Evolutionary conservation across 805 yeast species (phyloP), one percentile per base, ranked within the genome.

Genomic region (Schizosaccharomyces cryophilus): DNA sequence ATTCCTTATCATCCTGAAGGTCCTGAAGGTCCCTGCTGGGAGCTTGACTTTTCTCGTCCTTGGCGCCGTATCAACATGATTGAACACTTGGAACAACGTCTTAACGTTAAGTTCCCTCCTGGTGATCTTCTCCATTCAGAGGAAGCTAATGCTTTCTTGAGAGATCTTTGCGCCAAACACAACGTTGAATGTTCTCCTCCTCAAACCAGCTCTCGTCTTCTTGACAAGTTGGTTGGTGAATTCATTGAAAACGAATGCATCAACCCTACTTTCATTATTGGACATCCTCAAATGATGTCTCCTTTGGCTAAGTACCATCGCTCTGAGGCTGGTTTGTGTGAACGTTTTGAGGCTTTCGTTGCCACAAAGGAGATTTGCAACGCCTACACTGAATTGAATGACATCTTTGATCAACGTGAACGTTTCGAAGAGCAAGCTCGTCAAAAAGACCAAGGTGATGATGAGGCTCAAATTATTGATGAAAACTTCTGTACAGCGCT

Each of bases 261-360:
- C 74, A 93, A 87, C 79, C 98, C 98, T 68, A 93, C 97, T 58
- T 90, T 90, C 74, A 86, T 90, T 73, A 89, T 87, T 70, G 98
- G 98, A 68, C 98, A 90, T 74, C 98, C 98, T 63, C 96, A 90
- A 77, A 87, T 90, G 94, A 90, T 90, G 98, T 90, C 97, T 62
- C 98, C 98, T 66, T 80, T 90, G 74, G 98, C 98, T 71, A 90
- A 90, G 78, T 87, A 86, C 77, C 86, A 90, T 72, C 84, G 98
- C 75, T 79, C 83, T 64, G 78, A 80, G 65, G 95, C 95, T 64
- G 98, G 98, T 69, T 77, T 90, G 71, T 88, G 96, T 80, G 98
- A 90, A 77, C 83, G 98, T 75, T 90, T 90, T 73, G 98, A 90
- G 77, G 96, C 93, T 63, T 90, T 90, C 70, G 97, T 93, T 66